Conservation (phyloP, 1,284 basidiomycete genomes). For the Golubevia pallescens region DNA sequence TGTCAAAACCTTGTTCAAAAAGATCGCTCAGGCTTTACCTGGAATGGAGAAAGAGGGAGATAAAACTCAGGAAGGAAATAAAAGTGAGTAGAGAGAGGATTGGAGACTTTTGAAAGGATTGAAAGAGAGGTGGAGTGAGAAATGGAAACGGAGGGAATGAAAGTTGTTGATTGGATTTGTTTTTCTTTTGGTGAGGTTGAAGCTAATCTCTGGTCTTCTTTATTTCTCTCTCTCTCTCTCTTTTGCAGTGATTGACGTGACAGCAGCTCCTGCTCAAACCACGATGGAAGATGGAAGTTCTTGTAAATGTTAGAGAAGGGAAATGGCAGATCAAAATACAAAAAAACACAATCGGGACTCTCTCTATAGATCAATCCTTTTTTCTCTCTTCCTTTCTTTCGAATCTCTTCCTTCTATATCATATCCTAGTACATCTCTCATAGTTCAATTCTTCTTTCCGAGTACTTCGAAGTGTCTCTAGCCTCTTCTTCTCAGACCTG, state of each 20-base stretch:
- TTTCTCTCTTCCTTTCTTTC: too few relatives aligned
- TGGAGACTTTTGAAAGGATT: constrained; percentile 31
- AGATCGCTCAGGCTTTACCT: constrained; percentile 96
- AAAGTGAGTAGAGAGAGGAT: constrained; percentile 12
- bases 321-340: too few relatives aligned
- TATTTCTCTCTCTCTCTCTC: neutral
- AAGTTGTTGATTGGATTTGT: too few relatives aligned
- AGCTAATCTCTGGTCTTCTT: neutral
- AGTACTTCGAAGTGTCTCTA: too few relatives aligned
- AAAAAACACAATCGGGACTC: too few relatives aligned
- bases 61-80: constrained; percentile 55
- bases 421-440: too few relatives aligned
- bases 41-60: constrained; percentile 84
- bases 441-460: too few relatives aligned
- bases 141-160: too few relatives aligned
- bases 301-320: constrained; percentile 27
- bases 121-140: constrained; percentile 5
- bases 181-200: too few relatives aligned
- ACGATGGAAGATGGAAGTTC: constrained; percentile 42
- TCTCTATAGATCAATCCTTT: too few relatives aligned
- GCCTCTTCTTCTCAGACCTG: too few relatives aligned
- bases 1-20: constrained; percentile 98
- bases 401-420: too few relatives aligned
- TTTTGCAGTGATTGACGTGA: constrained; percentile 34
- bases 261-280: constrained; percentile 31